A percentile compares a stretch with the other conserved stretches of the same genome.
phyloP scores from a whole-genome alignment of 2,329 filamentous ascomycete genomes.

The Gaeumannomyces sp. region DNA sequence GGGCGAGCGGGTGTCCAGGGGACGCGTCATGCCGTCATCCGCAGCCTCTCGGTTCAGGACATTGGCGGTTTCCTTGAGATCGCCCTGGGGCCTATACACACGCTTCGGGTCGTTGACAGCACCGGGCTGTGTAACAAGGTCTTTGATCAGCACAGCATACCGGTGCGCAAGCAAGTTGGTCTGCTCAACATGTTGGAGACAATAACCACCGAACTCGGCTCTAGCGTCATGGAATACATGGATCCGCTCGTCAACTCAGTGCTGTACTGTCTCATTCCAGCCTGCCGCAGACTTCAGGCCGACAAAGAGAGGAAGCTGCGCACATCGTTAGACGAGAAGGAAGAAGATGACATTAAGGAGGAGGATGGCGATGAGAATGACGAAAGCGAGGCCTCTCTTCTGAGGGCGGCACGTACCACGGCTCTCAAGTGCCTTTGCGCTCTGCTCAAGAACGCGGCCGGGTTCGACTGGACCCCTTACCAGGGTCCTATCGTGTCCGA shows the following conservation, averaged over 20 bases:
- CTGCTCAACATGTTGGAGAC: constrained; percentile 87
- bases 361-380: constrained; percentile 33
- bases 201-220: constrained; percentile 77
- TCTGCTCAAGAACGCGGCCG: constrained; percentile 67
- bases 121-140: constrained; percentile 41
- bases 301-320: constrained; percentile 13
- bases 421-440: constrained; percentile 78
- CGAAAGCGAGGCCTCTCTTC: constrained; percentile 47
- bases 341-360: constrained; percentile 28
- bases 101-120: constrained; percentile 51
- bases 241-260: constrained; percentile 67
- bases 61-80: constrained; percentile 79
- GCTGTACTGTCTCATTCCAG: constrained; percentile 71
- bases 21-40: constrained; percentile 73
- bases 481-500: constrained; percentile 65
- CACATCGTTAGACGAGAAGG: constrained; percentile 27
- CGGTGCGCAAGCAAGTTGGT: constrained; percentile 76
- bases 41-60: constrained; percentile 67
- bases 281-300: constrained; percentile 54
- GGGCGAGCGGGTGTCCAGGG: constrained; percentile 76
- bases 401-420: constrained; percentile 60
- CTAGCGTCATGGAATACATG: constrained; percentile 62
- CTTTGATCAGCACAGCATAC: constrained; percentile 54
- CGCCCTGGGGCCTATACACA: constrained; percentile 63
- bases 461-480: constrained; percentile 68